Base-by-base conservation (phyloP, 345 rosid species). In the Conringia planisiliqua region DNA sequence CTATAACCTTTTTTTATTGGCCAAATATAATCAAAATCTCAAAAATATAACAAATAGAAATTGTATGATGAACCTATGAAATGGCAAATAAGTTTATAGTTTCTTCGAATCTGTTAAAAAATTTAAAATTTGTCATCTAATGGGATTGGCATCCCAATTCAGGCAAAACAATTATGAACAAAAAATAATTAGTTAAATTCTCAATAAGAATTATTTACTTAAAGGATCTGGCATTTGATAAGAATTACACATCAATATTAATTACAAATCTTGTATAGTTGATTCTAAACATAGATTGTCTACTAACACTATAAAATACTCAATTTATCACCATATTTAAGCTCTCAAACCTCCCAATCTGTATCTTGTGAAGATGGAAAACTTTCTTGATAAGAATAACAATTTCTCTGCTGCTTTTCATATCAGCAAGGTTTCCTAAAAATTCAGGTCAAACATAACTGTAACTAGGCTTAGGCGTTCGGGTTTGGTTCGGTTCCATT, bases 371-470 rank as follows among this genome's bases (percentile, higher is more conserved):
- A 83, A 60, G 35, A 82, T 82, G n/a, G 86, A 47, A 87, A 71
- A 52, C 13, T 38, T 20, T 78, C 10, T 59, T 61, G 77, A 69
- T 22, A 55, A 67, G 68, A 78, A 61, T 76, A 63, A 48, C 60
- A 77, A 80, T 81, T 65, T 74, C 60, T 57, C 62, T 81, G 42
- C 61, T 81, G 51, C 66, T 85, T 62, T 6, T 83, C 65, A 7
- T 81, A 57, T 79, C 79, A 9, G 7, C 63, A 66, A n/a, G 39
- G 10, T 32, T 76, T 33, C 48, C 66, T 39, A 48, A 39, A 11
- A 39, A 61, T 39, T 77, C 87, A 68, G 80, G 87, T 84, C 56
- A 58, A 11, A 6, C 4, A n/a, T n/a, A n/a, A n/a, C n/a, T n/a
- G n/a, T n/a, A n/a, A n/a, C n/a, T n/a, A n/a, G n/a, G n/a, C n/a